phyloP scores from a whole-genome alignment of 768 basidiomycete species.

The Agaricus subrufescens region DNA sequence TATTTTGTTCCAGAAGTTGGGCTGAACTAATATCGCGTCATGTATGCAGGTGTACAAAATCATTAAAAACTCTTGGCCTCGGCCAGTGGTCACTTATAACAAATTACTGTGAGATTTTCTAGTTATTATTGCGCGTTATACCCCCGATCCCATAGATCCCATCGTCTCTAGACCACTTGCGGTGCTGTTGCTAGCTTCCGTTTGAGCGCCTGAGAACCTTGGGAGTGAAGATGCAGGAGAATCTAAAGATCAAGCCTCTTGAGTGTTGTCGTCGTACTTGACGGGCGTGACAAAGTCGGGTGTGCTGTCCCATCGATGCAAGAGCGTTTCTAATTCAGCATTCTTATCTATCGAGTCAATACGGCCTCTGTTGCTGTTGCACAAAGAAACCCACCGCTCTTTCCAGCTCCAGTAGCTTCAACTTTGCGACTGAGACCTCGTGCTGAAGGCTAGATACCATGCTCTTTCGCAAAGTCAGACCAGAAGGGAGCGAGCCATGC shows the following conservation, averaged over 20 bases:
- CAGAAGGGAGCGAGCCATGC: not conserved
- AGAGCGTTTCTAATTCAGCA: constrained; percentile 1
- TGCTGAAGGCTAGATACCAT: constrained; percentile 71
- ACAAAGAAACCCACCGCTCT: constrained; percentile 46
- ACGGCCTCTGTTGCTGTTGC: not conserved
- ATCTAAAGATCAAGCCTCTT: not conserved
- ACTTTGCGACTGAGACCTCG: constrained; percentile 52
- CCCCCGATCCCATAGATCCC: no score
- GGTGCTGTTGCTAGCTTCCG: no score
- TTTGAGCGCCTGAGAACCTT: no score
- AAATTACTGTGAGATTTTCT: no score
- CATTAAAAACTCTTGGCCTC: no score
- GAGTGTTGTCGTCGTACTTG: not conserved
- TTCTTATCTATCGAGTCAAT: not conserved
- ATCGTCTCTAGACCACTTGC: no score
- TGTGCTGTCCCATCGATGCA: not conserved
- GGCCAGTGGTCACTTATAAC: no score
- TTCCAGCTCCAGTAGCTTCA: constrained; percentile 66
- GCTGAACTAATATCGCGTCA: no score
- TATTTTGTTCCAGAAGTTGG: no score
- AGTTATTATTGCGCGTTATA: no score
- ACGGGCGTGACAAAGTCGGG: not conserved
- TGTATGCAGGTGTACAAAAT: no score
- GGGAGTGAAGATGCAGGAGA: no score
- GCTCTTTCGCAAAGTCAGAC: constrained; percentile 32